Evolutionary conservation across 306 rosid species (phyloP).

Genomic region (Castanea crenata): DNA sequence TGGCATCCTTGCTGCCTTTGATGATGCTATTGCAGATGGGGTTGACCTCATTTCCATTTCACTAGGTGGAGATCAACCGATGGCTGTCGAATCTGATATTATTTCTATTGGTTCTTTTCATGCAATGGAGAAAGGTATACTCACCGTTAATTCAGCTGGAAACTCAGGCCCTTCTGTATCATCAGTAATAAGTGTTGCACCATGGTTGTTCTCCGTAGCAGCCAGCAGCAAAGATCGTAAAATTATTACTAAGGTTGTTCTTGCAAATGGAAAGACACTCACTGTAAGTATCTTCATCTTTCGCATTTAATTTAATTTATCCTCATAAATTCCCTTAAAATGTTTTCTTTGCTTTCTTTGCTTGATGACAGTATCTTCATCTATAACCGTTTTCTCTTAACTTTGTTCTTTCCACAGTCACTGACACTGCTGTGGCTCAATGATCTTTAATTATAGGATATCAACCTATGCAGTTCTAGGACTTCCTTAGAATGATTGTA

Average conservation of each 20-base stretch:
- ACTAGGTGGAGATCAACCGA: background rate
- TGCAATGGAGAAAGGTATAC: slow-evolving; percentile 27
- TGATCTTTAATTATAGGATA: too few species aligned
- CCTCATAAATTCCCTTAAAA: too few species aligned
- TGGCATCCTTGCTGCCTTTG: slow-evolving; percentile 18
- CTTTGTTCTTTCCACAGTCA: too few species aligned
- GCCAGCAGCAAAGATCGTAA: slow-evolving; percentile 22
- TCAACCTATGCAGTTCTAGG: too few species aligned
- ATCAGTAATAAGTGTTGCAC: slow-evolving; percentile 8
- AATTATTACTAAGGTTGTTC: slow-evolving; percentile 10
- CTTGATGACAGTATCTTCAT: too few species aligned
- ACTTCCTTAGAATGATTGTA: too few species aligned
- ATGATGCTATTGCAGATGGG: slow-evolving; percentile 37
- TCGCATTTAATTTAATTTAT: too few species aligned
- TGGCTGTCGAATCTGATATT: background rate
- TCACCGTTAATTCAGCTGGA: slow-evolving; percentile 24
- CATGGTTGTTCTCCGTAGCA: slow-evolving; percentile 28
- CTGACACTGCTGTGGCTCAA: too few species aligned
- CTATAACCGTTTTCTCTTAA: too few species aligned
- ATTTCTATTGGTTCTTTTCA: slow-evolving; percentile 29
- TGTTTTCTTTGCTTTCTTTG: background rate
- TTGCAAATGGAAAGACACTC: slow-evolving; percentile 11
- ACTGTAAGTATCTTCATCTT: background rate
- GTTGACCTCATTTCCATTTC: slow-evolving; percentile 30
- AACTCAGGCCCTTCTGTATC: slow-evolving; percentile 9